Evolutionary conservation across 1,139 yeast species (phyloP), one percentile per base, ranked within the genome.

Genomic region (Meyerozyma athensensis): DNA sequence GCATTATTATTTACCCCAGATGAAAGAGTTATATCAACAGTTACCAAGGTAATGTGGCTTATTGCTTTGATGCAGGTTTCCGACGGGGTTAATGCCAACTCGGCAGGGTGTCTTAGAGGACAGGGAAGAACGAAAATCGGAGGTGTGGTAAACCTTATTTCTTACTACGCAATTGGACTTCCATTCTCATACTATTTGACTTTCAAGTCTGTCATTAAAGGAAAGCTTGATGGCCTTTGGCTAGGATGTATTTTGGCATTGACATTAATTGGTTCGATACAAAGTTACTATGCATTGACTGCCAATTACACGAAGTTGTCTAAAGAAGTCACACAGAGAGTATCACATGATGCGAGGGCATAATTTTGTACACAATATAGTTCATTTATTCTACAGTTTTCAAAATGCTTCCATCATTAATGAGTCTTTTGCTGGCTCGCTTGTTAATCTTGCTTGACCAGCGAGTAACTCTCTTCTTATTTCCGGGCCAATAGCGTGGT

Each of bases 381-480:
- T n/a, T n/a, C n/a, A n/a, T n/a, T n/a, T n/a, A n/a, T n/a, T n/a
- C n/a, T n/a, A n/a, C n/a, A n/a, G n/a, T n/a, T n/a, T n/a, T n/a
- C n/a, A 65, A 46, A 67, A 66, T 16, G 71, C 72, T 49, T 67
- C 66, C 23, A 58, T 56, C 73, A 68, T 68, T 9, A 54, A 49
- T 6, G 66, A 63, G 38, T 65, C 71, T 37, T 59, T 56, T 2
- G 47, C 33, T 12, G 51, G 50, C 10, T 51, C 50, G 18, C 50
- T 44, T 13, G 59, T 50, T 33, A 70, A 45, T 66, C 76, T 63
- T 38, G 74, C 68, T 34, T 57, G 67, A 39, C 98, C 97, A 20
- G 96, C 95, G 47, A 86, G 64, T 47, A 92, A 71, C 58, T 94
- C 98, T 53, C 97, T 79, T 63, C 98, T 78, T 41, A 92, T 87